Evolutionary conservation across 2,329 filamentous ascomycete genomes (phyloP), one percentile per base, ranked within the genome.

Genomic region (Trichoderma simmonsii): DNA sequence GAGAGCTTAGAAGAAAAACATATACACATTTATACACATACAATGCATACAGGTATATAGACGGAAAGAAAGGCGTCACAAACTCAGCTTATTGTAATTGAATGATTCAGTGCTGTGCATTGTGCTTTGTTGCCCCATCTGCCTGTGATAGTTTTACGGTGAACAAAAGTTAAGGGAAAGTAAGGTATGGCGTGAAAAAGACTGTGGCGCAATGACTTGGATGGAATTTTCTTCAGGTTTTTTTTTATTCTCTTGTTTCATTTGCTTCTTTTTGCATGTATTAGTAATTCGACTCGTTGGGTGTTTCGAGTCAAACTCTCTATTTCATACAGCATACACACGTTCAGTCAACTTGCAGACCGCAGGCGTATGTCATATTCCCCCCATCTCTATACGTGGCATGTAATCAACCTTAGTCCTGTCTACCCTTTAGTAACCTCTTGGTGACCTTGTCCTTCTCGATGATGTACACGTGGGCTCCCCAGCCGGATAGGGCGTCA

Each of bases 381-480:
- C 39, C 28, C 65, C 43, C 39, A 32, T 70, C 34, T 70, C 43
- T 70, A 62, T 54, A 32, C 24, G 39, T 59, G 15, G 48, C 59
- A n/a, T 72, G 21, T 72, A 60, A 65, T 32, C 48, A 51, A 11
- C 9, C 21, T 70, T 73, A 73, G 57, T 73, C 71, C 63, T 73
- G 71, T 73, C 71, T 71, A 64, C 71, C 71, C 71, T 98, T 98
- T 83, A 99, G 87, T 90, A 99, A 90, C 82, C 96, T 89, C 92
- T 98, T 98, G 80, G 96, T 98, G 75, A 99, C 93, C 92, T 98
- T 98, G 86, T 97, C 95, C 89, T 99, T 99, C 88, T 98, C 96
- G 83, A 99, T 97, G 80, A 99, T 97, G 86, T 98, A 99, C 77
- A 99, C 96, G 81, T 99, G 94, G 51, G 96, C 96, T 81, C 96